phyloP scores from a whole-genome alignment of 2,329 filamentous ascomycete genomes.

The Penicillium sp. region DNA sequence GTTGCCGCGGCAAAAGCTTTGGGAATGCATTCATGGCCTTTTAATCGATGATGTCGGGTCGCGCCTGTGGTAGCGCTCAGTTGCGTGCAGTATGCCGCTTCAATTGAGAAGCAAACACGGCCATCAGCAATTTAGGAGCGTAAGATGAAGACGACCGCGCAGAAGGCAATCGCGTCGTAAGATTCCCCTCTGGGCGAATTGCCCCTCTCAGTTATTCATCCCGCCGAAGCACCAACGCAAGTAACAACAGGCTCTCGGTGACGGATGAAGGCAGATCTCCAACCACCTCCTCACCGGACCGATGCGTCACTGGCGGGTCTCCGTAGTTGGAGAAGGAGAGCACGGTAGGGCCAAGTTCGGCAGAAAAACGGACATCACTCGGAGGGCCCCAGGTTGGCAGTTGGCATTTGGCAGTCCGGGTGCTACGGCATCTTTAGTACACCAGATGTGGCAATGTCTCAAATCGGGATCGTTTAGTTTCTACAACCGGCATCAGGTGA shows the following conservation, averaged over 20 bases:
- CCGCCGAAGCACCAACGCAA: neutral
- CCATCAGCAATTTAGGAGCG: neutral
- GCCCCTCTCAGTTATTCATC: conserved; percentile 2
- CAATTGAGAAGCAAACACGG: neutral
- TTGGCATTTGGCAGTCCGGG: neutral
- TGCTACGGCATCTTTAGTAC: conserved; percentile 2
- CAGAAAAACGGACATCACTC: conserved; percentile 12
- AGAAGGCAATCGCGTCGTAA: neutral
- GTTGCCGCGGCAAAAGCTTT: neutral
- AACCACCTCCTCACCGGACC: conserved; percentile 20
- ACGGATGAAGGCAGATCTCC: conserved; percentile 20
- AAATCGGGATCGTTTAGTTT: neutral
- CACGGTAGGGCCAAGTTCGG: conserved; percentile 14
- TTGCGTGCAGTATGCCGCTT: neutral
- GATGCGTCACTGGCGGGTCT: conserved; percentile 11
- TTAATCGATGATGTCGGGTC: neutral
- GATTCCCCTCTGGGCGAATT: neutral
- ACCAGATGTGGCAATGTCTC: neutral
- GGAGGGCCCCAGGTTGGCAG: neutral
- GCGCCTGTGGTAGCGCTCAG: neutral
- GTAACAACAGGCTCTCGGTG: neutral
- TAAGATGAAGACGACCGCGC: neutral
- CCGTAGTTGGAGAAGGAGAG: conserved; percentile 16
- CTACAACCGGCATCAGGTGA: neutral
- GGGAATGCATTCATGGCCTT: neutral